A percentile compares a stretch with the other conserved stretches of the same genome.
These are phyloP conservation scores for Thamnidium elegans DNA, from an alignment of 192 early-diverging fungal genomes.

Conservation along the genomic window DNA sequence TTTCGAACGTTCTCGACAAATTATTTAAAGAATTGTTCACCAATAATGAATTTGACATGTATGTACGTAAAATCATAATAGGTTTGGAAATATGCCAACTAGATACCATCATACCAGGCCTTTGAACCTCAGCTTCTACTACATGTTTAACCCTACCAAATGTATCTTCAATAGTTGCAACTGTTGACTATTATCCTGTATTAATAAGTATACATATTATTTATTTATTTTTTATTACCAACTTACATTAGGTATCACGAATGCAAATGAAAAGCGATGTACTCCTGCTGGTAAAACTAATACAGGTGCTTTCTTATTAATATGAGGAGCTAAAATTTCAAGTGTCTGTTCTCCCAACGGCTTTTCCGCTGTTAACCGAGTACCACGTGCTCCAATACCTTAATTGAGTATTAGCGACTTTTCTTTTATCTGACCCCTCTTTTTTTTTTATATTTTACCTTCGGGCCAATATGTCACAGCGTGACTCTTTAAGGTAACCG, in stretches of 20 bases:
- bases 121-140: constrained; percentile 18
- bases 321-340: constrained; percentile 6
- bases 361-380: constrained; percentile 26
- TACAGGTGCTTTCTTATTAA: constrained; percentile 7
- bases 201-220: neutral
- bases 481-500: constrained; percentile 16
- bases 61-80: constrained; percentile 20
- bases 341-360: constrained; percentile 21
- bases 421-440: neutral
- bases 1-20: constrained; percentile 29
- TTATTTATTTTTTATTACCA: neutral
- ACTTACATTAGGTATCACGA: constrained; percentile 29
- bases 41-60: constrained; percentile 25
- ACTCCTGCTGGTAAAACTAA: constrained; percentile 9
- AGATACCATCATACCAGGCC: constrained; percentile 13
- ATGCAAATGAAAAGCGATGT: constrained; percentile 27
- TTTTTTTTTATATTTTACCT: no score
- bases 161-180: constrained; percentile 25
- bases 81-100: constrained; percentile 22
- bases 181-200: constrained; percentile 11
- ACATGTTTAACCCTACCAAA: constrained; percentile 24
- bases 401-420: neutral
- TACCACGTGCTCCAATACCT: constrained; percentile 35
- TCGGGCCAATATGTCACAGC: constrained; percentile 28
- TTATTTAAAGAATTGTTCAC: constrained; percentile 24